These are phyloP conservation scores for Lactuca saligna DNA, from an alignment of 129 eudicot species.

Conservation along the genomic window DNA sequence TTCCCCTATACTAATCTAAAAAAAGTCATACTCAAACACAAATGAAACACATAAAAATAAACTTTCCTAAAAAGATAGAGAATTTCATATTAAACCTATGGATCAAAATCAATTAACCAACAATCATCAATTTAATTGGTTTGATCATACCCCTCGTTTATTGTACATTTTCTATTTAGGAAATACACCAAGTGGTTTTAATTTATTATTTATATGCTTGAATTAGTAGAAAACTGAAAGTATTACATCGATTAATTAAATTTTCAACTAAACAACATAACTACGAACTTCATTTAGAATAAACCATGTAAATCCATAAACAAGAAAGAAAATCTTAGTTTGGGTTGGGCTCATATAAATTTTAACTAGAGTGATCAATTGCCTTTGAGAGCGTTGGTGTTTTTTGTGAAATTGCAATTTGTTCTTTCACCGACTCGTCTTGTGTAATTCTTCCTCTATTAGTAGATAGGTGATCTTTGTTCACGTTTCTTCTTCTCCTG, in stretches of 20 bases:
- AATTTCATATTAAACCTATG: too few species aligned
- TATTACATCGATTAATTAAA: background rate
- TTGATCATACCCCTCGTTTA: too few species aligned
- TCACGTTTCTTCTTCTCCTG: slow-evolving; percentile 38
- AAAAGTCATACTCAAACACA: too few species aligned
- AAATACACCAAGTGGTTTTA: too few species aligned
- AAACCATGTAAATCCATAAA: background rate
- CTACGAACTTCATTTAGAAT: background rate
- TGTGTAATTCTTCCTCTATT: slow-evolving; percentile 12
- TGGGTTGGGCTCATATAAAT: slow-evolving; percentile 4
- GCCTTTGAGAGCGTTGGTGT: background rate
- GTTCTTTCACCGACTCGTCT: background rate
- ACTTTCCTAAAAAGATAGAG: too few species aligned
- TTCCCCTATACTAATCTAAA: too few species aligned
- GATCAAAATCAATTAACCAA: too few species aligned
- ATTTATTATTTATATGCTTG: background rate
- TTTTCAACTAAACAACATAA: background rate
- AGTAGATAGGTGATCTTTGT: slow-evolving; percentile 33
- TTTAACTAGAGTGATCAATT: slow-evolving; percentile 22
- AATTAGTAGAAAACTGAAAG: too few species aligned
- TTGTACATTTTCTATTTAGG: too few species aligned
- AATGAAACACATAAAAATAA: too few species aligned
- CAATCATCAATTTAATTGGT: too few species aligned
- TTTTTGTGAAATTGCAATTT: slow-evolving; percentile 7
- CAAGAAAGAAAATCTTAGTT: background rate